These are phyloP conservation scores for Spiraea crenata DNA, from an alignment of 331 rosid species.

Conservation along the genomic window DNA sequence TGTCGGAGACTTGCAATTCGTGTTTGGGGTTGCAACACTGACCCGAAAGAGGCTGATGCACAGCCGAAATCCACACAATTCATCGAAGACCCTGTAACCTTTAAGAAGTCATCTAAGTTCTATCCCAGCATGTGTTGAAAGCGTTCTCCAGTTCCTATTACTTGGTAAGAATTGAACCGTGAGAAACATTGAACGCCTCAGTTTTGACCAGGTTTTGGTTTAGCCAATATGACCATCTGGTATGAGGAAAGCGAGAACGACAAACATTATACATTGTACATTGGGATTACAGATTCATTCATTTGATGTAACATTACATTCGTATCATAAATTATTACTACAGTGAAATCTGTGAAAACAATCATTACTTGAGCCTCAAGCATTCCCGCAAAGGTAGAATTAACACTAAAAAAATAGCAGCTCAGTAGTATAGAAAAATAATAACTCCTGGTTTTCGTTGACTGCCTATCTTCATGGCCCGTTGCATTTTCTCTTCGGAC, in stretches of 20 bases:
- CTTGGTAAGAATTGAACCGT: constrained; percentile 1
- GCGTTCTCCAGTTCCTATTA: neutral
- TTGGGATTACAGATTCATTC: constrained; percentile 8
- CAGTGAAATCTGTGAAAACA: neutral
- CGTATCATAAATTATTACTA: neutral
- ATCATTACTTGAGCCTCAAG: neutral
- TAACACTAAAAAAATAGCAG: too few relatives aligned
- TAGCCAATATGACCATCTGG: neutral
- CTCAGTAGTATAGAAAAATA: too few relatives aligned
- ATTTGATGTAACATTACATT: neutral
- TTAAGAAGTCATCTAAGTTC: constrained; percentile 61
- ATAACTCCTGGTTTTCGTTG: too few relatives aligned
- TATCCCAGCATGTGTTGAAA: constrained; percentile 60
- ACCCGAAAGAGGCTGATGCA: constrained; percentile 52
- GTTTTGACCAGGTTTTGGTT: constrained; percentile 6
- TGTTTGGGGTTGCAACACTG: constrained; percentile 88
- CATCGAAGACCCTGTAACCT: constrained; percentile 53
- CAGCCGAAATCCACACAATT: constrained; percentile 32
- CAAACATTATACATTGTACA: neutral
- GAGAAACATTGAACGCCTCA: neutral
- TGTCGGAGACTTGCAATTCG: constrained; percentile 71
- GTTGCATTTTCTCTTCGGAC: constrained; percentile 46
- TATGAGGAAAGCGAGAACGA: neutral
- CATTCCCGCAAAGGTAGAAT: too few relatives aligned
- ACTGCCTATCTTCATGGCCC: constrained; percentile 11